Base-by-base conservation (phyloP, 2,329 filamentous ascomycete species). In the Pochonia chlamydosporia region DNA sequence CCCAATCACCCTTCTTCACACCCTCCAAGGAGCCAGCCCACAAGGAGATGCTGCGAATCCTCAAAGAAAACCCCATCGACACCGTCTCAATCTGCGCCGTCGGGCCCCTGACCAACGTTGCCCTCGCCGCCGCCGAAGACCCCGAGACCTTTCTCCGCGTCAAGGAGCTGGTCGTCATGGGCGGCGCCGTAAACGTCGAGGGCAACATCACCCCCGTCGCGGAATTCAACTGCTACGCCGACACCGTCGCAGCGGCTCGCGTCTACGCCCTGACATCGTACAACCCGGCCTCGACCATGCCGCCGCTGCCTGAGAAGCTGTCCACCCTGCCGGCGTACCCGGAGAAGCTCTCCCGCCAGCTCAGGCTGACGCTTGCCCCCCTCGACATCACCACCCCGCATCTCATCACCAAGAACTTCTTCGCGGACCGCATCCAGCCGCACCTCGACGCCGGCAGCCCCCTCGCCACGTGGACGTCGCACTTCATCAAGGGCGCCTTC, bases 221-320 rank as follows among this genome's bases (percentile, higher is more conserved):
- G 52, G 93, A 99, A 65, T 99, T 99, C 78, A 99, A 99, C 72
- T 87, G 86, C 48, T 95, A 89, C 61, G 91, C 93, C 49, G 95
- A 99, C 63, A 76, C 87, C 18, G 77, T 88, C 35, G 87, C 88
- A 24, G 81, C 87, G 0, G 87, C 88, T 10, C 78, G 87, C 13
- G 78, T 93, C 16, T 91, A 85, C 60, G 86, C 88, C 6, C 72
- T 93, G 52, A 90, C 87, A 1, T 89, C 86, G 1, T 79, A 76
- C 5, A 81, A 71, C 28, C 93, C 93, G 1, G 68, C 75, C 11
- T 86, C 84, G 3, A 96, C 90, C 4, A 87, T 96, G 77, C 90
- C 93, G 1, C 81, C 84, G 0, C 69, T 83, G 11, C 75, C 79
- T 30, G 64, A 67, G 46, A 69, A 68, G 46, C 69, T 75, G 49